phyloP scores from a whole-genome alignment of 495 filamentous ascomycete genomes.

The Rhizodiscina lignyota region DNA sequence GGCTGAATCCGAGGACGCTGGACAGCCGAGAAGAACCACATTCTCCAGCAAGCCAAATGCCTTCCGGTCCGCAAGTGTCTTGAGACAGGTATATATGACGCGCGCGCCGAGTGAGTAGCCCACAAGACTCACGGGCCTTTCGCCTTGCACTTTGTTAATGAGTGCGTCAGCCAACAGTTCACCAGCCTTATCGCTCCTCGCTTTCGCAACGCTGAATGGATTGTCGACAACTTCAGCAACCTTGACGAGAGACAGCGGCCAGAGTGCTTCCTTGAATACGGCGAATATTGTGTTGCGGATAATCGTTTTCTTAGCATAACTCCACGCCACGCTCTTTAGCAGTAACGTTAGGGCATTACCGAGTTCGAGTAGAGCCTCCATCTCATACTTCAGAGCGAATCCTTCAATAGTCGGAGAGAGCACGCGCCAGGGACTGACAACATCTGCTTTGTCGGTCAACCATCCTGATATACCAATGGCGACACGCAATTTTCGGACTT shows the following conservation, averaged over 20 bases:
- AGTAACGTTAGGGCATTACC: conserved; percentile 58
- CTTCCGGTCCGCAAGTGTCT: conserved; percentile 52
- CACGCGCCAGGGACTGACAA: conserved; percentile 58
- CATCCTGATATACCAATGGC: conserved; percentile 74
- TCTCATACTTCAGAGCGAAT: conserved; percentile 76
- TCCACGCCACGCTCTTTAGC: conserved; percentile 62
- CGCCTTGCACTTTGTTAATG: conserved; percentile 75
- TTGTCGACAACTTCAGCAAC: conserved; percentile 73
- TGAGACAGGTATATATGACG: conserved; percentile 70
- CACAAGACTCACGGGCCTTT: conserved; percentile 72
- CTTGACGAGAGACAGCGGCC: conserved; percentile 66
- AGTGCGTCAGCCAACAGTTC: conserved; percentile 72
- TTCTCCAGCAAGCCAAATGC: conserved; percentile 81
- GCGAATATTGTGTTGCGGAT: conserved; percentile 63
- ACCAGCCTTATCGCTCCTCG: conserved; percentile 76
- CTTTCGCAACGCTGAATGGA: conserved; percentile 70
- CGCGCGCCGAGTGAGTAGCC: conserved; percentile 88
- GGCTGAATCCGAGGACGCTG: conserved; percentile 46
- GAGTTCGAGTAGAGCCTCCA: conserved; percentile 58
- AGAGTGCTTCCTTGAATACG: conserved; percentile 48
- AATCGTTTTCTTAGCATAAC: conserved; percentile 59
- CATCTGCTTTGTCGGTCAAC: conserved; percentile 53
- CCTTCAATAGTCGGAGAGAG: conserved; percentile 54
- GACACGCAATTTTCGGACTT: conserved; percentile 57
- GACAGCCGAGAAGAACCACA: conserved; percentile 68